Conservation (phyloP, 768 basidiomycete genomes). For the Agrocybe chaxingu region DNA sequence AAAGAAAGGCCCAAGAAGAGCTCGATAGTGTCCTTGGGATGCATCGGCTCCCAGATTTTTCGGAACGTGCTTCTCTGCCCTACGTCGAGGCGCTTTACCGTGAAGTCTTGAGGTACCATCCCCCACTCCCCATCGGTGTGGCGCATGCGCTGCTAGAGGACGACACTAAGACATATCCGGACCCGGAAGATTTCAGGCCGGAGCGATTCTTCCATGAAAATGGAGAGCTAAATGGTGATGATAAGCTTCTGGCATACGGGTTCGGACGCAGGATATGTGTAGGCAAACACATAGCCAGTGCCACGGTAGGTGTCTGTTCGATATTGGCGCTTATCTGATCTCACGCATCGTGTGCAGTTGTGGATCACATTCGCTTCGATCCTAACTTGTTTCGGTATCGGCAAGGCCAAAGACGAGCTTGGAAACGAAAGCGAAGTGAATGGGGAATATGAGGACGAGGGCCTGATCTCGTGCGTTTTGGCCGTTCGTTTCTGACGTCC, state of each 20-base stretch:
- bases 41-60: constrained; percentile 56
- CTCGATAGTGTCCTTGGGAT: constrained; percentile 57
- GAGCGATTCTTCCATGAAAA: constrained; percentile 17
- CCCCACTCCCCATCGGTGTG: neutral
- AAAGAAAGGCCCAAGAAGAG: constrained; percentile 59
- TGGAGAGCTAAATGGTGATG: constrained; percentile 6
- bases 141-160: constrained; percentile 9
- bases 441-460: no score
- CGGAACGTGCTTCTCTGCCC: constrained; percentile 52
- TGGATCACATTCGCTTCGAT: no score
- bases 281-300: no score
- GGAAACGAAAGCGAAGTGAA: no score
- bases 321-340: no score
- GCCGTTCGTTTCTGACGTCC: no score
- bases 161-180: constrained; percentile 15
- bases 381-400: no score
- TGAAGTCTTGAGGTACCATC: neutral
- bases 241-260: constrained; percentile 11
- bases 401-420: no score
- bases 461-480: no score
- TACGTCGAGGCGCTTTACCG: constrained; percentile 30
- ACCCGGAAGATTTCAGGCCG: constrained; percentile 18
- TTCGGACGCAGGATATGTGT: constrained; percentile 12
- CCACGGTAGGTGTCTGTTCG: no score
- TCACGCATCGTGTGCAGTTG: no score